phyloP scores from a whole-genome alignment of 768 basidiomycete genomes.

The Termitomyces sp. region DNA sequence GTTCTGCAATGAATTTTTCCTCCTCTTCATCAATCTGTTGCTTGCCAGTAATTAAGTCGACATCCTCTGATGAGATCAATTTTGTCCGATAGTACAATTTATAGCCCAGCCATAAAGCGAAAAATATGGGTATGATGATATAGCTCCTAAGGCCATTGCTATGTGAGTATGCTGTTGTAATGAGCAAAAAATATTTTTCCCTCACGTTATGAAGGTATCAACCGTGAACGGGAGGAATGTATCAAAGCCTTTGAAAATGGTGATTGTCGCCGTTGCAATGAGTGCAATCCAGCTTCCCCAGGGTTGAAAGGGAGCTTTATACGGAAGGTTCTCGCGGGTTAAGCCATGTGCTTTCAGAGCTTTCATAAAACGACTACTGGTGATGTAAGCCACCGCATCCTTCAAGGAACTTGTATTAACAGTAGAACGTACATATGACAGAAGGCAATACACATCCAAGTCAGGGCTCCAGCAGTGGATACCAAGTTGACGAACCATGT shows the following conservation, averaged over 20 bases:
- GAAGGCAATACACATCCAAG: constrained; percentile 48
- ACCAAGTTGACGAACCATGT: constrained; percentile 45
- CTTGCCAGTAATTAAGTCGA: constrained; percentile 57
- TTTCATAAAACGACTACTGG: constrained; percentile 35
- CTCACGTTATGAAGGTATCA: constrained; percentile 59
- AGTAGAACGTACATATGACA: constrained; percentile 47
- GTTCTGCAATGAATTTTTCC: constrained; percentile 37
- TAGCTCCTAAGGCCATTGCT: constrained; percentile 31
- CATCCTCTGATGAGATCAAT: constrained; percentile 37
- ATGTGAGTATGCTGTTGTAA: constrained; percentile 2
- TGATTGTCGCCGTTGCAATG: constrained; percentile 43
- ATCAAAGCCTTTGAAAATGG: constrained; percentile 54
- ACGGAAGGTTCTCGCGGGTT: constrained; percentile 36
- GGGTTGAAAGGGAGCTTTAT: constrained; percentile 58
- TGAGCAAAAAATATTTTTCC: neutral
- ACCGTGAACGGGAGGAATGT: constrained; percentile 43
- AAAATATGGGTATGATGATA: constrained; percentile 36
- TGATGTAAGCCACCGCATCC: neutral
- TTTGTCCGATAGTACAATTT: constrained; percentile 31
- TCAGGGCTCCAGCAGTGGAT: constrained; percentile 41
- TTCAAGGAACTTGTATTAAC: neutral
- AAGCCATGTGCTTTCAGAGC: constrained; percentile 35
- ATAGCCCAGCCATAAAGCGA: constrained; percentile 35
- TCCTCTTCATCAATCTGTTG: constrained; percentile 62
- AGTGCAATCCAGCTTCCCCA: constrained; percentile 59